Base-by-base conservation (phyloP, 768 basidiomycete species). In the Strobilomyces confusus region DNA sequence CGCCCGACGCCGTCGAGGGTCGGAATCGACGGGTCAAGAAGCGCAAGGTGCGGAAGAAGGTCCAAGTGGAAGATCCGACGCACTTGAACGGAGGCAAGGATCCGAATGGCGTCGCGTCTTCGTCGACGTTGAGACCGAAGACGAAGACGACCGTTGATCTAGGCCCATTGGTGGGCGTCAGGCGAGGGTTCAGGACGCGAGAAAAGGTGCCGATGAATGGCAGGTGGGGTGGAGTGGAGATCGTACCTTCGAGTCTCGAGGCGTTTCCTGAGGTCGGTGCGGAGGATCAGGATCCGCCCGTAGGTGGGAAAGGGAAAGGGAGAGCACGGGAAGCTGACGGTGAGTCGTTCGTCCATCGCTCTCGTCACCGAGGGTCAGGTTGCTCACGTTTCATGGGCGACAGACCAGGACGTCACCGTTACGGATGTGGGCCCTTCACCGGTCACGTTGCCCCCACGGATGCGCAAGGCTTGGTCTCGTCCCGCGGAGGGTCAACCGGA, bases 211-310 rank as follows among this genome's bases (percentile, higher is more conserved):
- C 79, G 8, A 73, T 72, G 51, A 78, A 77, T 38, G 83, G 86
- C 1, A 86, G 87, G 4, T 75, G 87, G 70, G 75, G 78, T 20
- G 84, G 84, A 0, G 77, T 85, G 25, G 83, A 84, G 72, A 76
- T 85, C 69, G 73, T 78, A 12, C 63, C 72, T 5, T 63, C 63
- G 22, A 61, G 67, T 50, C 51, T 67, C 14, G 25, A 13, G 17
- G 26, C 63, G 5, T 66, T 46, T 51, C 61, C 59, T 40, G 53
- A 56, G 7, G 43, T 60, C 20, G 26, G 25, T n/a, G 9, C 0
- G 53, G 58, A 52, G 8, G 43, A 55, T 47, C 11, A 49, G 8
- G 43, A 55, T 47, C 11, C 17, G 4, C 38, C 38, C 7, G 41
- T 42, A 23, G 11, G 15, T 54, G 14, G 40, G 6, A 68, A 66